Conservation (phyloP, 768 basidiomycete species). For the Termitomyces eurrhizus region DNA sequence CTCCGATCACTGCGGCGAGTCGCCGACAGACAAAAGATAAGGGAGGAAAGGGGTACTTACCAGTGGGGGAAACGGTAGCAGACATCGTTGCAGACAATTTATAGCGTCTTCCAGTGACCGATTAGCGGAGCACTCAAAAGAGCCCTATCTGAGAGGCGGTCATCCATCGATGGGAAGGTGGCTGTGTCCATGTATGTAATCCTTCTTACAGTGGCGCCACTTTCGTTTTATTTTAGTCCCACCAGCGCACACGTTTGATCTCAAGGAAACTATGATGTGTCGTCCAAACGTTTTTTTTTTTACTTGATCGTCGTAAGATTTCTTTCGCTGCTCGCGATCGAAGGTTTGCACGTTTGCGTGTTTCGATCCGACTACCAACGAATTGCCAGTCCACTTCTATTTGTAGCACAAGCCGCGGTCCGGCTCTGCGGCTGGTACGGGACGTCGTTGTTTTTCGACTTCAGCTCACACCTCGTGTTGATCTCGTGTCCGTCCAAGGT, state of each 20-base stretch:
- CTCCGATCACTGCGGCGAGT: background rate
- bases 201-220: background rate
- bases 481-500: background rate
- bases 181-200: background rate
- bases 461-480: background rate
- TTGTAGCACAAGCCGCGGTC: too few relatives aligned
- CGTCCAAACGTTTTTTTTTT: background rate
- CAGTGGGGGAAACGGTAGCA: background rate
- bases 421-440: background rate
- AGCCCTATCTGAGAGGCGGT: too few relatives aligned
- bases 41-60: background rate
- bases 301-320: background rate
- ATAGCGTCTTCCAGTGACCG: background rate
- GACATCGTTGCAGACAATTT: background rate
- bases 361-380: background rate
- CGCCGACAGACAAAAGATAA: background rate
- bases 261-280: background rate
- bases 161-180: background rate
- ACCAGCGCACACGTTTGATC: too few relatives aligned
- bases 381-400: too few relatives aligned
- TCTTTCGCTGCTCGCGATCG: background rate
- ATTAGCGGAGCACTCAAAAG: too few relatives aligned
- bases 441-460: too few relatives aligned
- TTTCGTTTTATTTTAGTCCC: background rate
- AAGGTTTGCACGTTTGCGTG: background rate